Evolutionary conservation across 345 rosid species (phyloP).

Genomic region (Aquilaria sinensis): DNA sequence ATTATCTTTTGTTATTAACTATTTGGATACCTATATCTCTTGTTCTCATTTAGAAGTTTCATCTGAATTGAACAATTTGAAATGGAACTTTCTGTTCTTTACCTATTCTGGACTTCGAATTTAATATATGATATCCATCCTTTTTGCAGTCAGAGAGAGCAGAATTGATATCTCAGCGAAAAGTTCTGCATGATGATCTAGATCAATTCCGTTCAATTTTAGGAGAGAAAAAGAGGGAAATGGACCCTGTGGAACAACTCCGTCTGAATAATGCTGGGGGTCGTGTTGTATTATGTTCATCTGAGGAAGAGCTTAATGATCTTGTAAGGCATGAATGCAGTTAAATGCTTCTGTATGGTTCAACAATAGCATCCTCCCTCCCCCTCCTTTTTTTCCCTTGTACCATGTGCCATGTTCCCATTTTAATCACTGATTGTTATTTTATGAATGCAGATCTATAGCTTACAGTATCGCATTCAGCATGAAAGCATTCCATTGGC

Average conservation of each 20-base stretch:
- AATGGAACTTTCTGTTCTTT: no score
- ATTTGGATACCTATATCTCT: no score
- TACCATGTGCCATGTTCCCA: neutral
- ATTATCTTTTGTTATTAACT: no score
- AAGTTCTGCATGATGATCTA: constrained; percentile 29
- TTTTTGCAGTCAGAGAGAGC: constrained; percentile 20
- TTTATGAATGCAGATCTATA: constrained; percentile 56
- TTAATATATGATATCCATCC: no score
- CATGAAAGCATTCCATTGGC: constrained; percentile 87
- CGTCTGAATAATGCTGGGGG: no score
- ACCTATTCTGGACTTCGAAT: no score
- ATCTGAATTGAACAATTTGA: no score
- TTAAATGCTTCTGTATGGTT: neutral
- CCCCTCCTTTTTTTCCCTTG: neutral
- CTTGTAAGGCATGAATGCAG: constrained; percentile 37
- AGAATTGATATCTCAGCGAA: constrained; percentile 38
- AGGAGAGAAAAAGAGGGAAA: constrained; percentile 59
- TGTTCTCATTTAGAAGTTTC: no score
- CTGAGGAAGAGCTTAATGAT: constrained; percentile 80
- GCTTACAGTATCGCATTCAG: constrained; percentile 74
- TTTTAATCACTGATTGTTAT: constrained; percentile 12
- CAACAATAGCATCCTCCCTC: no score
- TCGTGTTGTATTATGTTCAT: constrained; percentile 67
- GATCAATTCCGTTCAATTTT: constrained; percentile 28
- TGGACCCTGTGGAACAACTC: constrained; percentile 77